phyloP scores from a whole-genome alignment of 208 protist species.

The Phytomonas sp. region DNA sequence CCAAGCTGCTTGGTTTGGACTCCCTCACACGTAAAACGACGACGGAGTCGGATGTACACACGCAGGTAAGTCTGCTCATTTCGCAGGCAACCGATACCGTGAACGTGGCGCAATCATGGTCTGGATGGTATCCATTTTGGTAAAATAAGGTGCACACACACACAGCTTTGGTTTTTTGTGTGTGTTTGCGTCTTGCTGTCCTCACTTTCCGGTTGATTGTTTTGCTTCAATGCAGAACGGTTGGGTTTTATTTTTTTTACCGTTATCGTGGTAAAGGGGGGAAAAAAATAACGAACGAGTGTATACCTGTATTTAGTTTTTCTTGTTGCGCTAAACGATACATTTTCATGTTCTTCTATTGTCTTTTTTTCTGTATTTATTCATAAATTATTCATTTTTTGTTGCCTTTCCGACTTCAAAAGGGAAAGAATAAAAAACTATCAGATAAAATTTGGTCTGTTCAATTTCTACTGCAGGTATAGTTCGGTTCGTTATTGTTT shows the following conservation, averaged over 20 bases:
- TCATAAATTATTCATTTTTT: slow-evolving; percentile 10
- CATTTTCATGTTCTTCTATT: neutral
- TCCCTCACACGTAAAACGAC: slow-evolving; percentile 27
- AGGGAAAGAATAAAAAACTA: neutral
- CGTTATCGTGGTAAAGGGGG: neutral
- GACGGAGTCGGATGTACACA: slow-evolving; percentile 47
- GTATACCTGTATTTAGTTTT: neutral
- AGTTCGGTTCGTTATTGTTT: neutral
- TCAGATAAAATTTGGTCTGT: neutral
- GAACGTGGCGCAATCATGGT: slow-evolving; percentile 87
- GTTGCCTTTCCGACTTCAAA: neutral
- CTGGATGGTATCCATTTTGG: slow-evolving; percentile 90
- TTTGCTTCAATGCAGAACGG: neutral
- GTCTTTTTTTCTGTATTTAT: slow-evolving; percentile 9
- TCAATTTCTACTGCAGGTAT: slow-evolving; percentile 11
- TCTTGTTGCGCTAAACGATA: neutral
- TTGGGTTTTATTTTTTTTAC: slow-evolving; percentile 4
- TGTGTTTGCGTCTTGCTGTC: neutral
- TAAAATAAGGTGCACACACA: slow-evolving; percentile 11
- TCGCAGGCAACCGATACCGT: slow-evolving; percentile 72
- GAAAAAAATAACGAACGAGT: slow-evolving; percentile 10
- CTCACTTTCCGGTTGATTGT: slow-evolving; percentile 1
- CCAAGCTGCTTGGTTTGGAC: slow-evolving; percentile 77
- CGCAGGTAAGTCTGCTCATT: slow-evolving; percentile 79
- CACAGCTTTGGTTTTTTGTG: neutral